Evolutionary conservation across 129 eudicot species (phyloP).

Genomic region (Tanacetum coccineum): DNA sequence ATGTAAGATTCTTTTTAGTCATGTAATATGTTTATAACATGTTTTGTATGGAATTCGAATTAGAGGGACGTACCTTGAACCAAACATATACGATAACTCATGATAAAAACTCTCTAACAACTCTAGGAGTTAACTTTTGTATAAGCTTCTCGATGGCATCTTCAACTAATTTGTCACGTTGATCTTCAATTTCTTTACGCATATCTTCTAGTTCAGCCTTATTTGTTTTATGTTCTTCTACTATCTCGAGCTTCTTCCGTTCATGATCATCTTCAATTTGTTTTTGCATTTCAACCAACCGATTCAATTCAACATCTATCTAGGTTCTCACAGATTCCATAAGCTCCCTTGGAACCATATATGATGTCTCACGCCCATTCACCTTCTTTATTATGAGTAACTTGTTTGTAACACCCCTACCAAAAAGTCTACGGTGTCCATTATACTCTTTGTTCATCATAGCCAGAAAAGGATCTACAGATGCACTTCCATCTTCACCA

Average conservation of each 20-base stretch:
- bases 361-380: not conserved
- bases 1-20: too few relatives aligned
- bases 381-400: not conserved
- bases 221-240: too few relatives aligned
- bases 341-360: too few relatives aligned
- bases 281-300: not conserved
- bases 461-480: too few relatives aligned
- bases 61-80: too few relatives aligned
- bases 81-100: too few relatives aligned
- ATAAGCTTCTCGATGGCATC: not conserved
- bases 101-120: not conserved
- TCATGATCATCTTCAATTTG: not conserved
- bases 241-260: not conserved
- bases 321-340: not conserved
- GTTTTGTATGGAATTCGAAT: too few relatives aligned
- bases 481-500: too few relatives aligned
- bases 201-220: too few relatives aligned
- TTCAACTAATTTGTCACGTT: too few relatives aligned
- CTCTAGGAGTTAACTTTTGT: not conserved
- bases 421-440: not conserved
- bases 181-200: too few relatives aligned
- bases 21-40: too few relatives aligned
- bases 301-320: not conserved
- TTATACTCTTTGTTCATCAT: not conserved
- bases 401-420: not conserved